phyloP scores from a whole-genome alignment of 805 yeast species.

The Lipomyces sp. region DNA sequence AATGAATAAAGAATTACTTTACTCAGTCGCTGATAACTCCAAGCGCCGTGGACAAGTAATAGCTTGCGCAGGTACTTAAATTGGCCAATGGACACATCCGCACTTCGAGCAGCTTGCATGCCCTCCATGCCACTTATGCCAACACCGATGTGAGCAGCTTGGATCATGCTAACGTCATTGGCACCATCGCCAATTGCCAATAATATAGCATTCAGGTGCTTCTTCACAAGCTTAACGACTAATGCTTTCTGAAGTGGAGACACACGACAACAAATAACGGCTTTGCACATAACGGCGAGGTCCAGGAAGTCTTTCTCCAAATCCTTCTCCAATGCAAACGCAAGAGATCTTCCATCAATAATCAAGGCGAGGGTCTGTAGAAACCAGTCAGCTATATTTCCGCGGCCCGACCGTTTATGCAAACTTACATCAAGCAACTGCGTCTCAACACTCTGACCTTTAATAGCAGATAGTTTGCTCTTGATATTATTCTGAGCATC shows the following conservation, averaged over 20 bases:
- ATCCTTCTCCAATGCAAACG: constrained; percentile 80
- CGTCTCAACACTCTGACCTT: constrained; percentile 46
- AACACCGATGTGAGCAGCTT: constrained; percentile 98
- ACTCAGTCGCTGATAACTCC: constrained; percentile 96
- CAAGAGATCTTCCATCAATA: constrained; percentile 91
- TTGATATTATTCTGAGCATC: constrained; percentile 74
- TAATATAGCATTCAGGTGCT: constrained; percentile 70
- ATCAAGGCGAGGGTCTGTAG: constrained; percentile 78
- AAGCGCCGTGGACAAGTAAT: constrained; percentile 90
- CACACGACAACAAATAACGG: constrained; percentile 97
- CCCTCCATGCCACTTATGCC: constrained; percentile 99
- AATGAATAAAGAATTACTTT: constrained; percentile 92
- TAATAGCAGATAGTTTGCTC: constrained; percentile 76
- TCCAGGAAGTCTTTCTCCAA: constrained; percentile 78
- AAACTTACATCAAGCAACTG: constrained; percentile 57
- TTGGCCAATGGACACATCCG: constrained; percentile 96
- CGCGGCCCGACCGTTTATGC: background rate
- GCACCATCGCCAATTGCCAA: constrained; percentile 99
- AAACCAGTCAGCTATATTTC: constrained; percentile 39
- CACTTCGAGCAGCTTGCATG: constrained; percentile 98
- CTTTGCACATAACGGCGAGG: constrained; percentile 85
- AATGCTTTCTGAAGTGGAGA: constrained; percentile 96
- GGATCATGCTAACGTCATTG: constrained; percentile 98
- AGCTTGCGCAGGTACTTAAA: constrained; percentile 83
- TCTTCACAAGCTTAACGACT: constrained; percentile 91